A percentile compares a stretch with the other conserved stretches of the same genome.
Conservation (phyloP, 495 filamentous ascomycete genomes). For the Letharia lupina region DNA sequence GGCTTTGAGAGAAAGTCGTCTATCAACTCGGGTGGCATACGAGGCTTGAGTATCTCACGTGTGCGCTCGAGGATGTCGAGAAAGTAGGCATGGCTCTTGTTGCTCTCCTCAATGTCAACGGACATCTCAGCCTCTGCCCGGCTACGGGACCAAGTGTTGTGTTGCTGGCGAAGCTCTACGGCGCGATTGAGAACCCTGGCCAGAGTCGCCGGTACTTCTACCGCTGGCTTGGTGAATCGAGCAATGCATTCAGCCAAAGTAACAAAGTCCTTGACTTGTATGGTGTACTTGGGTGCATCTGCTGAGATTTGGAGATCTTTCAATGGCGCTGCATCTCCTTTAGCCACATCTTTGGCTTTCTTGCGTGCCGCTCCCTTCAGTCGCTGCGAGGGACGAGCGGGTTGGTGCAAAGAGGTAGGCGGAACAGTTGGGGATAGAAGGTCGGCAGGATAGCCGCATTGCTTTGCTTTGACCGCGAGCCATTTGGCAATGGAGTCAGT, state of each 20-base stretch:
- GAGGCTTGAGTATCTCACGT: conserved; percentile 28
- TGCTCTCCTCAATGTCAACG: conserved; percentile 6
- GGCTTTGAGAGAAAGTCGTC: neutral
- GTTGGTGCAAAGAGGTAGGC: neutral
- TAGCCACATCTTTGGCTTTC: conserved; percentile 21
- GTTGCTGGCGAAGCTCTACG: conserved; percentile 18
- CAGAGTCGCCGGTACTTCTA: conserved; percentile 24
- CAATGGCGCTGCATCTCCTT: neutral
- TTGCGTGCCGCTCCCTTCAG: conserved; percentile 33
- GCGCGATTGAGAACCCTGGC: conserved; percentile 13
- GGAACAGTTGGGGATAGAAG: conserved; percentile 9
- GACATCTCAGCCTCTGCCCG: neutral
- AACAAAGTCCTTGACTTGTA: conserved; percentile 35
- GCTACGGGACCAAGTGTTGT: conserved; percentile 16
- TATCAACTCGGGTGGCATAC: conserved; percentile 14
- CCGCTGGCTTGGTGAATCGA: conserved; percentile 15
- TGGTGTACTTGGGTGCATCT: conserved; percentile 25
- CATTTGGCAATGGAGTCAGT: conserved; percentile 41
- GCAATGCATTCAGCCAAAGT: conserved; percentile 34
- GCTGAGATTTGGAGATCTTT: neutral
- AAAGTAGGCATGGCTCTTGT: conserved; percentile 32
- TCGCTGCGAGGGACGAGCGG: conserved; percentile 15
- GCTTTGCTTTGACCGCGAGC: conserved; percentile 41
- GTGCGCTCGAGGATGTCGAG: conserved; percentile 30
- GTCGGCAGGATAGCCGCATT: conserved; percentile 29